Conservation (phyloP, 768 basidiomycete species). For the Tricholoma furcatifolium region DNA sequence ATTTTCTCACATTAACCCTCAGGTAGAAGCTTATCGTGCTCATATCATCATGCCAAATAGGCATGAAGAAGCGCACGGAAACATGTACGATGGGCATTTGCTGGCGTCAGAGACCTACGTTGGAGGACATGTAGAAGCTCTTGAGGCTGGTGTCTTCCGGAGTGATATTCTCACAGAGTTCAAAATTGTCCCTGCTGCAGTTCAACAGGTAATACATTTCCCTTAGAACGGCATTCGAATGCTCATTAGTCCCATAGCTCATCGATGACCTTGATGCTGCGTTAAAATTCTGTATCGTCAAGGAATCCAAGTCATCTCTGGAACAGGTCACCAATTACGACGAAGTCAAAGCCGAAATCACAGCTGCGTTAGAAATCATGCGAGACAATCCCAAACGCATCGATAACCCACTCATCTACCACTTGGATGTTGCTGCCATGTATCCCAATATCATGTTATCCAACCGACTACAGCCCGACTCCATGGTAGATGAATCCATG, state of each 20-base stretch:
- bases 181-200: conserved; percentile 87
- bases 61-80: conserved; percentile 89
- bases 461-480: conserved; percentile 97
- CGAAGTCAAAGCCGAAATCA: conserved; percentile 82
- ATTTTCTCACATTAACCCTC: conserved; percentile 5
- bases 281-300: conserved; percentile 80
- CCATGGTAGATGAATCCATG: conserved; percentile 92
- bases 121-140: conserved; percentile 96
- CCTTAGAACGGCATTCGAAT: neutral
- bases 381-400: conserved; percentile 87
- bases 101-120: conserved; percentile 97
- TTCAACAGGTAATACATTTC: conserved; percentile 62
- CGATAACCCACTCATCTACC: conserved; percentile 96
- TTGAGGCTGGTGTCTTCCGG: conserved; percentile 97
- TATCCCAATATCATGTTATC: conserved; percentile 99
- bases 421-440: conserved; percentile 99
- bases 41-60: conserved; percentile 97
- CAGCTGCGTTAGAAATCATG: conserved; percentile 76
- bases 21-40: conserved; percentile 95
- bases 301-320: conserved; percentile 78
- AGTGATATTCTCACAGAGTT: conserved; percentile 95
- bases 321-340: conserved; percentile 94
- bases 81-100: conserved; percentile 95
- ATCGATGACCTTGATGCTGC: conserved; percentile 95
- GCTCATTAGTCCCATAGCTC: conserved; percentile 47